Conservation (phyloP, 352 stramenopile genomes). For the Phytophthora melonis region DNA sequence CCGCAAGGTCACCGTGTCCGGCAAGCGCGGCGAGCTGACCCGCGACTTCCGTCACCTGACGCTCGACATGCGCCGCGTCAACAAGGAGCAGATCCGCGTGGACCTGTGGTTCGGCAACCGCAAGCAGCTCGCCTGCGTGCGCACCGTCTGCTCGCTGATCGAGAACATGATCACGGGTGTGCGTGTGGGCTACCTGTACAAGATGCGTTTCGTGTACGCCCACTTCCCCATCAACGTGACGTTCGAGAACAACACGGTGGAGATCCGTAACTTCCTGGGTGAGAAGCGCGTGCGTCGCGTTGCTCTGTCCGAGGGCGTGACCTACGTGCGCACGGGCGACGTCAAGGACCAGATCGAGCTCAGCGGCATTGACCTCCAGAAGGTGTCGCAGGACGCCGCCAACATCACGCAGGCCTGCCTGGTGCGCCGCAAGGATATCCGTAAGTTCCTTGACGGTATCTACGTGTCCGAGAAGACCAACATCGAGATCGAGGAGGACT, state of each 20-base stretch:
- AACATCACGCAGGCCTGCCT: constrained; percentile 90
- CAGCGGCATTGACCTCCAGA: constrained; percentile 97
- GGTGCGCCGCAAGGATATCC: constrained; percentile 95
- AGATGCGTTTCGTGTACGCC: constrained; percentile 99
- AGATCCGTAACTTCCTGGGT: constrained; percentile 99
- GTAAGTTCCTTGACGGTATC: constrained; percentile 99
- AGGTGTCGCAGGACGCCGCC: constrained; percentile 93
- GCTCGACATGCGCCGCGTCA: constrained; percentile 95
- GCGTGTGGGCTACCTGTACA: constrained; percentile 98
- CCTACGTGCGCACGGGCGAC: constrained; percentile 95
- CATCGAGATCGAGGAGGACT: constrained; percentile 74
- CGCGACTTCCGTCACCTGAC: constrained; percentile 98
- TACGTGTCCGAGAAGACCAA: constrained; percentile 98
- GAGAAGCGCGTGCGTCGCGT: constrained; percentile 98
- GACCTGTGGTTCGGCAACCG: constrained; percentile 99
- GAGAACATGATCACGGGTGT: constrained; percentile 99
- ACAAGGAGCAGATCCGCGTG: constrained; percentile 94
- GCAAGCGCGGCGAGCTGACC: constrained; percentile 94
- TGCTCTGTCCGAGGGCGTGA: constrained; percentile 93
- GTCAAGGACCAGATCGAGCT: constrained; percentile 99
- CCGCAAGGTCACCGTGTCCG: constrained; percentile 96
- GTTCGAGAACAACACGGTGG: constrained; percentile 93
- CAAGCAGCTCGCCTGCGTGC: constrained; percentile 98
- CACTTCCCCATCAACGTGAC: constrained; percentile 99
- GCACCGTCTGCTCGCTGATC: constrained; percentile 98